A percentile compares a stretch with the other conserved stretches of the same genome.
Evolutionary conservation across 108 stramenopile species (phyloP).

Genomic region (Craspedostauros australis): DNA sequence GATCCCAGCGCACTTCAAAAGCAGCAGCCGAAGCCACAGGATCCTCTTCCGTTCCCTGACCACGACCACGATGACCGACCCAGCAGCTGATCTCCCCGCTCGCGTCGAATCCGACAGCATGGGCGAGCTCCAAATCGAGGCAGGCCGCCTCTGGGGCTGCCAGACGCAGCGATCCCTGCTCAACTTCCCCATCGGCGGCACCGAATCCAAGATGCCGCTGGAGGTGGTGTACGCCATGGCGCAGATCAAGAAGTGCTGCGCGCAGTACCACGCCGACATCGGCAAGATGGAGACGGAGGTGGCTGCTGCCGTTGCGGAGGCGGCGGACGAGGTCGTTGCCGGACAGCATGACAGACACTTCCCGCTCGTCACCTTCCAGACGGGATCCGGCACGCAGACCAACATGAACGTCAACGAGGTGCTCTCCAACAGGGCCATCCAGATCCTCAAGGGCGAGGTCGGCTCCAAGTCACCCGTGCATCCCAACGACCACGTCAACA

Average conservation of each 20-base stretch:
- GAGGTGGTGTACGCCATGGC: constrained; percentile 88
- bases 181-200: constrained; percentile 95
- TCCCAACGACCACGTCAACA: constrained; percentile 98
- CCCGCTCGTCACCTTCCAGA: constrained; percentile 95
- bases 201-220: constrained; percentile 91
- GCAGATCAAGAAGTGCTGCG: constrained; percentile 91
- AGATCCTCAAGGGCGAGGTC: constrained; percentile 86
- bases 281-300: constrained; percentile 56
- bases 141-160: constrained; percentile 74
- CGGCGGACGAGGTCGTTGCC: constrained; percentile 87
- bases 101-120: constrained; percentile 79
- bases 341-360: constrained; percentile 93
- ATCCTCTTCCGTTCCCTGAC: background rate
- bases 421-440: constrained; percentile 93
- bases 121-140: constrained; percentile 68
- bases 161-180: constrained; percentile 92
- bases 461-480: constrained; percentile 90
- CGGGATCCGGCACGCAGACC: constrained; percentile 95
- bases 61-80: constrained; percentile 16
- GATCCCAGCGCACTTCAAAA: too few relatives aligned
- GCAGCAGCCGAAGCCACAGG: too few relatives aligned
- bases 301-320: constrained; percentile 78
- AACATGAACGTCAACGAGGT: constrained; percentile 99
- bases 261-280: constrained; percentile 69
- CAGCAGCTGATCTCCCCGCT: constrained; percentile 44